Evolutionary conservation across 2,329 filamentous ascomycete species (phyloP).

Genomic region (Fusarium devonianum): DNA sequence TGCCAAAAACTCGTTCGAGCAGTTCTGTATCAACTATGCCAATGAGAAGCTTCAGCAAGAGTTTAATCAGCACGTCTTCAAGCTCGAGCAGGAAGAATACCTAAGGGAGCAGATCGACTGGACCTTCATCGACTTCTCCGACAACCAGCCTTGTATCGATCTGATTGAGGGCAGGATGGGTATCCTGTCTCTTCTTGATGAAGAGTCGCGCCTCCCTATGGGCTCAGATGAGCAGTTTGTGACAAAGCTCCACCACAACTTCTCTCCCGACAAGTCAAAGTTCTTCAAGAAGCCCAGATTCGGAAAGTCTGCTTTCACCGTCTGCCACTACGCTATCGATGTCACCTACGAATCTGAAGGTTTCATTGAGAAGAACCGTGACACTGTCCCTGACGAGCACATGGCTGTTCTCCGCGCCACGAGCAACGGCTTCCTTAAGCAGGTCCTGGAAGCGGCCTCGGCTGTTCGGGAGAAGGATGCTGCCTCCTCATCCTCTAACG

Average conservation of each 20-base stretch:
- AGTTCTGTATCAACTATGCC: constrained; percentile 99
- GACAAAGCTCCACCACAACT: constrained; percentile 94
- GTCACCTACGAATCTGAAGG: constrained; percentile 99
- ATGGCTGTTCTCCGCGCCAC: constrained; percentile 90
- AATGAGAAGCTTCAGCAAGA: constrained; percentile 99
- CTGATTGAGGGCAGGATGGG: constrained; percentile 97
- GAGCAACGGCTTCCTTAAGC: constrained; percentile 81
- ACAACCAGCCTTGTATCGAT: constrained; percentile 99
- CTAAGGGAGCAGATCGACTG: constrained; percentile 96
- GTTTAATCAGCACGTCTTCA: constrained; percentile 99
- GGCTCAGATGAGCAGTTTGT: constrained; percentile 97
- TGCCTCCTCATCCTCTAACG: constrained; percentile 67
- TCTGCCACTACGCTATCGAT: constrained; percentile 97
- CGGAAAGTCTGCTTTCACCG: constrained; percentile 95
- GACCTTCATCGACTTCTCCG: constrained; percentile 99
- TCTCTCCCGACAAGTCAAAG: constrained; percentile 85
- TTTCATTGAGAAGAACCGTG: constrained; percentile 99
- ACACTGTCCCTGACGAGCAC: constrained; percentile 98
- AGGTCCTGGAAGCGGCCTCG: constrained; percentile 85
- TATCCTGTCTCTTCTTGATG: constrained; percentile 89
- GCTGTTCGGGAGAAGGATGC: constrained; percentile 89
- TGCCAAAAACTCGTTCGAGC: constrained; percentile 98
- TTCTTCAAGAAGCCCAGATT: constrained; percentile 99
- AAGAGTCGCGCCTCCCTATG: constrained; percentile 96
- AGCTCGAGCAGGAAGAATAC: constrained; percentile 98